Base-by-base conservation (phyloP, 371 early-diverging fungal genomes). In the Coemansia sp. region DNA sequence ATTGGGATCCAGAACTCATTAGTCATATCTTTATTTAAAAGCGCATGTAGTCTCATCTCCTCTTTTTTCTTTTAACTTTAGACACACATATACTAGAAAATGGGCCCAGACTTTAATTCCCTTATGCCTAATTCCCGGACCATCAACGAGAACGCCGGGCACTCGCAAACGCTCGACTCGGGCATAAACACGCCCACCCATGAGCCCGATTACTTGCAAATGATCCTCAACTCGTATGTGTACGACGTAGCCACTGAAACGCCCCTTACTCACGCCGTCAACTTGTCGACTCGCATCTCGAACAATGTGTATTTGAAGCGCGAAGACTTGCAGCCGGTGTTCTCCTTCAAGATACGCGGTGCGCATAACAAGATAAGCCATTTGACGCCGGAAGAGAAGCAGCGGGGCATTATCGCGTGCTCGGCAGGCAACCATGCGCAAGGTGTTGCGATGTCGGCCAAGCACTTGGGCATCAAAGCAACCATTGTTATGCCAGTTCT, bases 361-460 rank as follows among this genome's bases (percentile, higher is more conserved):
- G 97, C 98, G 2, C 95, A 95, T 84, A 96, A 97, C 81, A 88
- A 88, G 66, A 85, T 98, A 73, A 85, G 86, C 34, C 87, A 92
- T 63, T 80, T 98, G 63, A 82, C 90, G 2, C 75, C 79, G 2
- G 90, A 85, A 50, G 97, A 97, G 79, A 86, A 87, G 70, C 77
- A 69, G 16, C 81, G 84, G 4, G 98, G 98, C 4, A 95, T 98
- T 34, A 91, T 97, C 65, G 94, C 95, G n/a, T 93, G 94, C 67
- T 95, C 95, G 42, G 97, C 97, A 8, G 97, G 95, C 29, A 97
- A 96, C 80, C 96, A 96, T 79, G 96, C 96, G 4, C 97, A 95
- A 78, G 97, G 96, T 31, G 92, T 92, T 10, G 98, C 99, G 18
- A 82, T 92, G 69, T 89, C 97, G 3, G 96, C 99, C 13, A 84